Evolutionary conservation across 495 filamentous ascomycete genomes (phyloP).

Genomic region (Emericellopsis terricola): DNA sequence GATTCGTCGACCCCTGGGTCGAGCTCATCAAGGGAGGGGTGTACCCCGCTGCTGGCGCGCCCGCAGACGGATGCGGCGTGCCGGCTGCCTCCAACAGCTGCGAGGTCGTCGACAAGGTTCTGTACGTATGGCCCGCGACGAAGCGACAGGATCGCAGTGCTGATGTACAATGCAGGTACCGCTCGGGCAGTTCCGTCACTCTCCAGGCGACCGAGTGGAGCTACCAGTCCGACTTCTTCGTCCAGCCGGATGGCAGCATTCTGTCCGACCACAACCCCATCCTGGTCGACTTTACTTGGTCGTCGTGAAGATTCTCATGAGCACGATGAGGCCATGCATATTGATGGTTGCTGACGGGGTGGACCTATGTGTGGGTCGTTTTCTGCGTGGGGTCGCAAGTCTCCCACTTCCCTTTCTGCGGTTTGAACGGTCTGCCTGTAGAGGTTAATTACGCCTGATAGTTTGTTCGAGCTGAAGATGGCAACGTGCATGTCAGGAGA

Average conservation of each 20-base stretch:
- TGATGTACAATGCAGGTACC: not conserved
- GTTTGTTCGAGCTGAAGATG: too few species aligned
- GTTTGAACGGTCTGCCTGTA: too few species aligned
- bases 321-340: too few species aligned
- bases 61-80: conserved; percentile 31
- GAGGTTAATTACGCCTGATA: too few species aligned
- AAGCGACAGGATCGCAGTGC: not conserved
- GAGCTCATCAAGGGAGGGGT: conserved; percentile 22
- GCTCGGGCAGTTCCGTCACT: conserved; percentile 10
- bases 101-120: conserved; percentile 46
- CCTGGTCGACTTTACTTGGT: conserved; percentile 34
- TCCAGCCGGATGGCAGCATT: conserved; percentile 30
- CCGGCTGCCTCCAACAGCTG: conserved; percentile 28
- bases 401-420: too few species aligned
- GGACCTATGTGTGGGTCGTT: too few species aligned
- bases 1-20: conserved; percentile 34
- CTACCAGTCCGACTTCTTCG: conserved; percentile 32
- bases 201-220: conserved; percentile 23
- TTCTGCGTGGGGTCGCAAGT: too few species aligned
- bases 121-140: conserved; percentile 25
- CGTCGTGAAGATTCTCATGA: conserved; percentile 2
- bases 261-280: conserved; percentile 47
- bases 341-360: too few species aligned
- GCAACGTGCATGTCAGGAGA: too few species aligned
- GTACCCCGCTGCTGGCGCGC: not conserved